phyloP scores from a whole-genome alignment of 106 monocot species.

The Allium fistulosum region DNA sequence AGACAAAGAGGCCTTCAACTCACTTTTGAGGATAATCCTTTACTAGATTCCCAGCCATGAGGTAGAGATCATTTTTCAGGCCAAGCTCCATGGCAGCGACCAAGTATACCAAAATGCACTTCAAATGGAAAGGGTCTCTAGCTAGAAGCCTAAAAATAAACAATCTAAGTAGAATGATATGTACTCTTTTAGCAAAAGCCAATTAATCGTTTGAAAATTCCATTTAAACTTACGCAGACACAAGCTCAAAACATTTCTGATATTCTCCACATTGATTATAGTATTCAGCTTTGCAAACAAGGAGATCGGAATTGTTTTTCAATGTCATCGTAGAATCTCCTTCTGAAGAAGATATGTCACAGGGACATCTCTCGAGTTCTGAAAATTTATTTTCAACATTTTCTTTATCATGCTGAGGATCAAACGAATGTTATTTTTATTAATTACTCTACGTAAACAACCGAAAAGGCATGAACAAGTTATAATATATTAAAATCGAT shows the following conservation, averaged over 20 bases:
- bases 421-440: neutral
- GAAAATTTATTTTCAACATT: constrained; percentile 67
- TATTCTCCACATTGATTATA: constrained; percentile 92
- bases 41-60: constrained; percentile 80
- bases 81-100: constrained; percentile 89
- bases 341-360: constrained; percentile 22
- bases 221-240: constrained; percentile 66
- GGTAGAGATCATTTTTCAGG: constrained; percentile 87
- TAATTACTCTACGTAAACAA: no score
- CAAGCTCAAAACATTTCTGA: constrained; percentile 88
- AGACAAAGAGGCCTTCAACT: constrained; percentile 5
- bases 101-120: constrained; percentile 81
- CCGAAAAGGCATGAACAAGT: no score
- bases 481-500: no score
- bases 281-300: constrained; percentile 92
- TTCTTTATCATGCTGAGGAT: constrained; percentile 80
- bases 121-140: constrained; percentile 89
- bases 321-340: constrained; percentile 32
- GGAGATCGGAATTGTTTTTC: constrained; percentile 72
- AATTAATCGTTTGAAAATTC: constrained; percentile 10
- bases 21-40: constrained; percentile 98
- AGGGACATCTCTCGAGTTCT: constrained; percentile 69
- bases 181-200: neutral
- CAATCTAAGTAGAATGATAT: neutral
- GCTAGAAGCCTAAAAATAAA: constrained; percentile 57